A percentile compares a stretch with the other conserved stretches of the same genome.
phyloP scores from a whole-genome alignment of 495 filamentous ascomycete species.

The Cladorrhinum samala region DNA sequence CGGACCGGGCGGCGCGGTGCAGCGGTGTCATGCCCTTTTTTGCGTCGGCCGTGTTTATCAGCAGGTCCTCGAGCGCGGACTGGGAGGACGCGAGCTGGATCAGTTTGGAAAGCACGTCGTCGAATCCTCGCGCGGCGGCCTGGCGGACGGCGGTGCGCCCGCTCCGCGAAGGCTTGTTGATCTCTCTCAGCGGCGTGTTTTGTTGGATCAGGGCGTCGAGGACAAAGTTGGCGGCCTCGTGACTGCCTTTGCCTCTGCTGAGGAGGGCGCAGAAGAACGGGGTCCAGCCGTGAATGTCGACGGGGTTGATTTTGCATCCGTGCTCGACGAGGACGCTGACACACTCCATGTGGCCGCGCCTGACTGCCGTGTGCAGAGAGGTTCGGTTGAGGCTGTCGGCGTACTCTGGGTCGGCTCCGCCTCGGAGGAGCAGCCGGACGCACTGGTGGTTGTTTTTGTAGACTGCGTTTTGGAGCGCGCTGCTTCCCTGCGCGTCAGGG shows the following conservation, averaged over 20 bases:
- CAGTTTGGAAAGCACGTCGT: slow-evolving; percentile 13
- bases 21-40: slow-evolving; percentile 22
- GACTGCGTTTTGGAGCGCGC: slow-evolving; percentile 16
- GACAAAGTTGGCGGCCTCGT: slow-evolving; percentile 7
- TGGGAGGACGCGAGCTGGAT: no score
- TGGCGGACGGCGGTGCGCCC: slow-evolving; percentile 19
- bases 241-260: slow-evolving; percentile 4
- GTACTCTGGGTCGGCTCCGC: slow-evolving; percentile 32
- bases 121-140: slow-evolving; percentile 18
- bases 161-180: slow-evolving; percentile 14
- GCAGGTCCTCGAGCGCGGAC: slow-evolving; percentile 2
- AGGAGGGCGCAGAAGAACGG: slow-evolving; percentile 21
- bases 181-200: slow-evolving; percentile 14
- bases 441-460: not conserved
- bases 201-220: slow-evolving; percentile 16
- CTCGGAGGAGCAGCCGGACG: slow-evolving; percentile 12
- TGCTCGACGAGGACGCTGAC: slow-evolving; percentile 43
- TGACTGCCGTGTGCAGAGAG: slow-evolving; percentile 47
- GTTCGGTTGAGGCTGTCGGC: slow-evolving; percentile 45
- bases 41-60: slow-evolving; percentile 14
- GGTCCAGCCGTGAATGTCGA: slow-evolving; percentile 15
- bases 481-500: slow-evolving; percentile 13
- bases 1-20: slow-evolving; percentile 25
- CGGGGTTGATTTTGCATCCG: slow-evolving; percentile 37
- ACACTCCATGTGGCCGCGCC: slow-evolving; percentile 39